A percentile compares a stretch with the other conserved stretches of the same genome.
Conservation (phyloP, 176 grass and related monocot species). For the Triticum dicoccoides region DNA sequence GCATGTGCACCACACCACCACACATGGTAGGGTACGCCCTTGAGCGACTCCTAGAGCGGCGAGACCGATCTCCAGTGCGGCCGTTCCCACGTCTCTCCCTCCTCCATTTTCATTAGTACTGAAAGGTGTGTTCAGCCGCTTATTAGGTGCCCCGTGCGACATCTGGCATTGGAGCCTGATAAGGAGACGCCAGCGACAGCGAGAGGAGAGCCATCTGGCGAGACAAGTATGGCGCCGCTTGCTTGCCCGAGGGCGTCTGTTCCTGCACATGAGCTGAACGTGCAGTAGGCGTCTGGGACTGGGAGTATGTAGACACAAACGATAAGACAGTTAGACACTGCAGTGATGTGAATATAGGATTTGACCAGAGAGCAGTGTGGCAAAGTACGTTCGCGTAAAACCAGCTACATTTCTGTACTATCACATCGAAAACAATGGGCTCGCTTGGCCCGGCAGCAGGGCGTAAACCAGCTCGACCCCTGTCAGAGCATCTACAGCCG, state of each 20-base stretch:
- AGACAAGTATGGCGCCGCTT: too few species aligned
- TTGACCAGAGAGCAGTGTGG: not conserved
- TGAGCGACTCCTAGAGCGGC: not conserved
- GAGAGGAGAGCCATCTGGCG: too few species aligned
- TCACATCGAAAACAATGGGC: not conserved
- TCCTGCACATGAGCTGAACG: too few species aligned
- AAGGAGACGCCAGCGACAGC: conserved; percentile 3
- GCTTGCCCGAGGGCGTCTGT: too few species aligned
- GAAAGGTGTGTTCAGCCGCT: conserved; percentile 10
- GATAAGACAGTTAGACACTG: not conserved
- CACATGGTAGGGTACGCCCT: not conserved
- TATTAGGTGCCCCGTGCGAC: conserved; percentile 6
- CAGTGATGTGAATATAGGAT: not conserved
- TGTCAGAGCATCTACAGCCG: not conserved
- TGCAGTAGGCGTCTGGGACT: not conserved
- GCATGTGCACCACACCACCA: not conserved
- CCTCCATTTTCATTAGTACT: not conserved
- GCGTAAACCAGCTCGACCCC: not conserved
- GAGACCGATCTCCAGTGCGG: not conserved
- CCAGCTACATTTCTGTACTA: too few species aligned
- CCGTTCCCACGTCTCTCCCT: not conserved
- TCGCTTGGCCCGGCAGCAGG: not conserved
- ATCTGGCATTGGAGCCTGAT: conserved; percentile 1
- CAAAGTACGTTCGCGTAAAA: not conserved
- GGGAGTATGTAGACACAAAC: not conserved